Percentiles rank a stretch among this genome's conserved stretches.
These are phyloP conservation scores for Leishmania tropica DNA, from an alignment of 208 protist species.

Conservation along the genomic window DNA sequence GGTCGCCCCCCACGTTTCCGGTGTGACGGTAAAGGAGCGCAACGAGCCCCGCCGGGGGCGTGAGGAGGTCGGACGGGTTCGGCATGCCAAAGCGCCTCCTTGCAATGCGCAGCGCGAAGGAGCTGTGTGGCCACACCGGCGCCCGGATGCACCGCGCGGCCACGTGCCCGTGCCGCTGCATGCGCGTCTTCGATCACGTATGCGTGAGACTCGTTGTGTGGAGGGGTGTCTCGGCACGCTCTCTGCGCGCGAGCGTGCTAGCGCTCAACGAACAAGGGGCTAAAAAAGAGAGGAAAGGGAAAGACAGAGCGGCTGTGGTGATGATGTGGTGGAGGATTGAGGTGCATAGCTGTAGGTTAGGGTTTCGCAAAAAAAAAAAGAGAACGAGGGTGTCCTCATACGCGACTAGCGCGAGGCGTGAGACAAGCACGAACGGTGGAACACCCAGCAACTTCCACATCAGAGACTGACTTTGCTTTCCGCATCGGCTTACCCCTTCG, in stretches of 20 bases:
- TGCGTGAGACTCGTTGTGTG: neutral
- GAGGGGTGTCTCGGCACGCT: neutral
- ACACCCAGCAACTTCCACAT: neutral
- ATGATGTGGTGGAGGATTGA: neutral
- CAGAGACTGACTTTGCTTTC: neutral
- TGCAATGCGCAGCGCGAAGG: neutral
- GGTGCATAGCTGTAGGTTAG: neutral
- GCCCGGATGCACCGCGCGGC: neutral
- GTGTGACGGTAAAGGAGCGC: constrained; percentile 62
- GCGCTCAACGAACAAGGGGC: neutral
- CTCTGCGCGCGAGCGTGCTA: neutral
- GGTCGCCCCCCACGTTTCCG: neutral
- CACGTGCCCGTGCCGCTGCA: neutral
- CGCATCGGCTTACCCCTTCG: neutral
- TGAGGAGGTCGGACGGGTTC: constrained; percentile 53
- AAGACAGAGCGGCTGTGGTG: neutral
- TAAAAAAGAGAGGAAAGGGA: neutral
- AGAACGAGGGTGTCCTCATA: neutral
- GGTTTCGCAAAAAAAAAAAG: neutral
- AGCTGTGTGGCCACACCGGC: neutral
- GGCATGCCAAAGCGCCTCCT: constrained; percentile 30
- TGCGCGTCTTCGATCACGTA: constrained; percentile 1
- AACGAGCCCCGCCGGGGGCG: constrained; percentile 67
- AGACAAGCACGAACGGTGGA: neutral
- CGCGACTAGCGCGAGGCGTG: neutral